Base-by-base conservation (phyloP, 2,329 filamentous ascomycete genomes). In the Fusarium torreyae region DNA sequence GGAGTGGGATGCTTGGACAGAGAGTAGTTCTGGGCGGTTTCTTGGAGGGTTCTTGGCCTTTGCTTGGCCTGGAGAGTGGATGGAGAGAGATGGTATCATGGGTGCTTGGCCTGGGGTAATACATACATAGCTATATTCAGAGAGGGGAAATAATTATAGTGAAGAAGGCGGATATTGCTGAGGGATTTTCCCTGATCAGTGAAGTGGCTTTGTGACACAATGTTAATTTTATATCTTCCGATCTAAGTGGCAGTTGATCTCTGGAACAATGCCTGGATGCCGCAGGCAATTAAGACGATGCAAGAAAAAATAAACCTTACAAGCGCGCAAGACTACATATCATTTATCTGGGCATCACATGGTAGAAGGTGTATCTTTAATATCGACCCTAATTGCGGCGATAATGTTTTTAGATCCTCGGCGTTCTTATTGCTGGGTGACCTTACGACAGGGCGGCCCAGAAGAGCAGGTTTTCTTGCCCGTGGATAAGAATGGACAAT, bases 31-130 rank as follows among this genome's bases (percentile, higher is more conserved):
- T 69, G 44, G 66, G 66, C 61, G 39, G 33, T 63, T 33, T 33
- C 66, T 69, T 54, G 62, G 66, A 42, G 17, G 26, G 22, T 36
- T 28, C 59, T 65, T 64, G 62, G 59, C 54, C 26, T 63, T 54
- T 45, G n/a, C 66, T 45, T 53, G 48, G 42, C 40, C 20, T 43
- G 52, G 52, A 20, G 40, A 33, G 40, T 31, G 14, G 34, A 22
- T 43, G 52, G 52, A n/a, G 40, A 33, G 40, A 42, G 14, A 39
- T 28, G 20, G 57, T 53, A 63, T 63, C 51, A 53, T 57, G 31
- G 28, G 28, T 61, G 43, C 60, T 57, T 49, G 58, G 58, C 22
- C 50, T 57, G 58, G 59, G 60, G 60, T 63, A 64, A 51, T 24
- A 28, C 26, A 10, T 28, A 28, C 26, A 28, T 9, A 18, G 34